These are phyloP conservation scores for Lotus japonicus DNA, from an alignment of 306 rosid genomes.

Conservation along the genomic window DNA sequence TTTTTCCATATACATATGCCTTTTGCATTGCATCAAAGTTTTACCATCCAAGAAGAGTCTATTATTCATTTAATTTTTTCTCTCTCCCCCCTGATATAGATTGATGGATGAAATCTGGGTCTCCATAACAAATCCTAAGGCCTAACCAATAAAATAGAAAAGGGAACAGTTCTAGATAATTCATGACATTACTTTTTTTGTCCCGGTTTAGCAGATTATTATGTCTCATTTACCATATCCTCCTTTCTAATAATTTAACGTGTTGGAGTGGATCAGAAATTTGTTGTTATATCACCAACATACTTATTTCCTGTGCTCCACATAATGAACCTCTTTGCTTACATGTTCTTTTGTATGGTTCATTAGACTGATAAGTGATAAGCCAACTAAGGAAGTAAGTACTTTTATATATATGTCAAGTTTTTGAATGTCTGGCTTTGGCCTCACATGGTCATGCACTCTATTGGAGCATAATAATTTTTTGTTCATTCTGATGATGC, in stretches of 20 bases:
- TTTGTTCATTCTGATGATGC: background rate
- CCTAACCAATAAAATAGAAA: background rate
- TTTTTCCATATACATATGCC: background rate
- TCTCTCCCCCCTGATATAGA: background rate
- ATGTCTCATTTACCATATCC: background rate
- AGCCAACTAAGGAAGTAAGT: background rate
- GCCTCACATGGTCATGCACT: background rate
- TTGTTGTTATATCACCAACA: background rate
- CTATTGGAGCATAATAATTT: background rate
- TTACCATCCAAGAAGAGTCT: background rate
- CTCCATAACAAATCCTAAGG: background rate
- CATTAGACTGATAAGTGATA: background rate
- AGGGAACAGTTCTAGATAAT: background rate
- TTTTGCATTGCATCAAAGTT: background rate
- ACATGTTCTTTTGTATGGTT: background rate
- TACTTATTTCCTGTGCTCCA: background rate
- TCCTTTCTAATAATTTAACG: conserved; percentile 1
- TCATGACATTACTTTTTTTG: background rate
- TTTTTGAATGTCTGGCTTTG: background rate
- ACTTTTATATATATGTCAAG: background rate
- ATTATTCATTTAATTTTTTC: background rate
- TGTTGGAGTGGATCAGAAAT: background rate
- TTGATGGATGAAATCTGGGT: background rate
- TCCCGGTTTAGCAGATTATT: background rate
- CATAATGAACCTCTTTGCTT: background rate